Conservation (phyloP, 2,329 filamentous ascomycete genomes). For the Aspergillus sp. region DNA sequence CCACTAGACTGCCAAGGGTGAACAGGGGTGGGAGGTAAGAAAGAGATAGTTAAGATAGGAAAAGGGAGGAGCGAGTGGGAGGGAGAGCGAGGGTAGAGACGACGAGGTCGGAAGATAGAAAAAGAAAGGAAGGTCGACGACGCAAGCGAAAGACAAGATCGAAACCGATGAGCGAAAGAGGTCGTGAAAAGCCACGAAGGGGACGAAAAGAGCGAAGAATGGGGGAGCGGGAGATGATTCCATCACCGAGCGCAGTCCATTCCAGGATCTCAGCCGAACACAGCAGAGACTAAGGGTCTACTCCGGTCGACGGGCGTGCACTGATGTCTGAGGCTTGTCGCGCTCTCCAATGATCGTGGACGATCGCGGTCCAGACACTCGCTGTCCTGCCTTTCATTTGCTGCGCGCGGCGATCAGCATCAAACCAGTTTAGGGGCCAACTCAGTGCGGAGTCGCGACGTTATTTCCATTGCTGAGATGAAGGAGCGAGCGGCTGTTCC, state of each 20-base stretch:
- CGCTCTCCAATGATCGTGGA: neutral
- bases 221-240: slow-evolving; percentile 5
- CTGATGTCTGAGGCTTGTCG: neutral
- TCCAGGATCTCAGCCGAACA: slow-evolving; percentile 5
- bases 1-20: slow-evolving; percentile 10
- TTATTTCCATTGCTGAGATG: slow-evolving; percentile 1
- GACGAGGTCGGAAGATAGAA: slow-evolving; percentile 15
- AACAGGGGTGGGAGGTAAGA: slow-evolving; percentile 12
- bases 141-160: slow-evolving; percentile 1
- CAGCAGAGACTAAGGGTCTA: neutral
- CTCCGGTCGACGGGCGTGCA: neutral
- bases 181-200: slow-evolving; percentile 3
- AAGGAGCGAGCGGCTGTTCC: slow-evolving; percentile 7
- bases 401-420: slow-evolving; percentile 1
- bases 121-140: slow-evolving; percentile 15
- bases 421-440: slow-evolving; percentile 5
- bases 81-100: slow-evolving; percentile 16
- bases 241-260: slow-evolving; percentile 1
- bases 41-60: slow-evolving; percentile 4
- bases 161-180: slow-evolving; percentile 11
- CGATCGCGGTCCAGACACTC: neutral
- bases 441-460: neutral
- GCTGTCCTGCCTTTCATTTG: neutral
- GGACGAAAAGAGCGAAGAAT: slow-evolving; percentile 11
- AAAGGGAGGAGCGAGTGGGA: slow-evolving; percentile 17